These are phyloP conservation scores for Helicocarpus griseus DNA, from an alignment of 2,329 filamentous ascomycete species.

Conservation along the genomic window DNA sequence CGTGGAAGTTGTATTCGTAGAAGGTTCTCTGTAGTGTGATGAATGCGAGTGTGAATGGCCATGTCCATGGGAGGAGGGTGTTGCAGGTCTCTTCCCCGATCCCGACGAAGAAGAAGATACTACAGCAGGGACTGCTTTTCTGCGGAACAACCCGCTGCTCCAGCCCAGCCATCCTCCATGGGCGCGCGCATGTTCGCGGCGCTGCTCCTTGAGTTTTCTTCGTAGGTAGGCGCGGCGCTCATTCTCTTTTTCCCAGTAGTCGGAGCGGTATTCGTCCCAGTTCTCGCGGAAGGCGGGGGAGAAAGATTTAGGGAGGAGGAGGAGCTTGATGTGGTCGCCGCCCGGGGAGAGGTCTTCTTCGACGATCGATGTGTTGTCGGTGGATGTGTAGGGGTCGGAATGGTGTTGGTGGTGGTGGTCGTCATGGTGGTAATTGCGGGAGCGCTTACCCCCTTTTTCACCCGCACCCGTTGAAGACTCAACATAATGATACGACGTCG, in stretches of 20 bases:
- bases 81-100: background rate
- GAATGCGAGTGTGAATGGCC: constrained; percentile 9
- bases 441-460: constrained; percentile 1
- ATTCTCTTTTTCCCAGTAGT: constrained; percentile 97
- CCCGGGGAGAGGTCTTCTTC: constrained; percentile 87
- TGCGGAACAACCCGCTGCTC: constrained; percentile 57
- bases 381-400: background rate
- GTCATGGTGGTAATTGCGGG: background rate
- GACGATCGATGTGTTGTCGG: constrained; percentile 28
- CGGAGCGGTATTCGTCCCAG: constrained; percentile 87
- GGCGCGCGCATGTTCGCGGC: constrained; percentile 55
- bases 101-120: background rate
- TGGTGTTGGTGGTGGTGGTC: background rate
- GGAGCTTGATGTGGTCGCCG: constrained; percentile 82
- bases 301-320: constrained; percentile 89
- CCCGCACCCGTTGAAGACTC: constrained; percentile 41
- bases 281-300: constrained; percentile 90
- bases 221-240: constrained; percentile 69
- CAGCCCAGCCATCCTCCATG: constrained; percentile 76
- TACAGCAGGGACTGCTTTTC: constrained; percentile 4
- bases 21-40: constrained; percentile 18
- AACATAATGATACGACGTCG: constrained; percentile 64
- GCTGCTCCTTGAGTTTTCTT: constrained; percentile 57
- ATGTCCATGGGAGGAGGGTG: background rate
- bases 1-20: constrained; percentile 6